phyloP scores from a whole-genome alignment of 2,329 filamentous ascomycete species.

The Exophiala oligosperma region DNA sequence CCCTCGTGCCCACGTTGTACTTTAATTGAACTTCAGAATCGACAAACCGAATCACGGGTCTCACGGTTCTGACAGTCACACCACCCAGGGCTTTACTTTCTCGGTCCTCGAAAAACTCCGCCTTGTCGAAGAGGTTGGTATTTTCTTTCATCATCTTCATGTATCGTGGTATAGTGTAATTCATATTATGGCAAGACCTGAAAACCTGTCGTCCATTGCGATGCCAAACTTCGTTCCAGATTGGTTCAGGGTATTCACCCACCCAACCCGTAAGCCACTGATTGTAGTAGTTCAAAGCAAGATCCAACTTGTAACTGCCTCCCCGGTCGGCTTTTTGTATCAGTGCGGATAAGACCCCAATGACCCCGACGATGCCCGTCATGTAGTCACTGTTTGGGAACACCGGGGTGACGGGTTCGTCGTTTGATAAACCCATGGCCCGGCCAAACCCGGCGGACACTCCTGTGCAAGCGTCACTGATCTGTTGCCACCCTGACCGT shows the following conservation, averaged over 20 bases:
- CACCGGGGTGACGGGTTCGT: slow-evolving; percentile 42
- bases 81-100: slow-evolving; percentile 40
- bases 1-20: slow-evolving; percentile 52
- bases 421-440: slow-evolving; percentile 34
- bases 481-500: slow-evolving; percentile 53
- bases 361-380: slow-evolving; percentile 70
- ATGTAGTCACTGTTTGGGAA: slow-evolving; percentile 64
- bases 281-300: slow-evolving; percentile 36
- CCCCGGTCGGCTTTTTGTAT: slow-evolving; percentile 62
- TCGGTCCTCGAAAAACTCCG: slow-evolving; percentile 50
- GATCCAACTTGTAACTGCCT: slow-evolving; percentile 26
- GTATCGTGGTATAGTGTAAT: slow-evolving; percentile 42
- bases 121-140: slow-evolving; percentile 43
- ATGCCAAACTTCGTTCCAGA: slow-evolving; percentile 52
- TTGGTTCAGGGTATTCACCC: slow-evolving; percentile 41
- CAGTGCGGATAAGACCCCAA: slow-evolving; percentile 65
- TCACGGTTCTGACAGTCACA: slow-evolving; percentile 42
- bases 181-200: slow-evolving; percentile 51
- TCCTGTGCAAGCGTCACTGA: slow-evolving; percentile 45
- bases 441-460: slow-evolving; percentile 38
- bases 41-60: slow-evolving; percentile 46
- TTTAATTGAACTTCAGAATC: slow-evolving; percentile 40
- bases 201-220: slow-evolving; percentile 50
- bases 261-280: slow-evolving; percentile 43
- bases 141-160: slow-evolving; percentile 43